Percentiles rank a stretch among this genome's conserved stretches.
Conservation (phyloP, 1,284 basidiomycete species). For the Hypsizygus ulmarius region DNA sequence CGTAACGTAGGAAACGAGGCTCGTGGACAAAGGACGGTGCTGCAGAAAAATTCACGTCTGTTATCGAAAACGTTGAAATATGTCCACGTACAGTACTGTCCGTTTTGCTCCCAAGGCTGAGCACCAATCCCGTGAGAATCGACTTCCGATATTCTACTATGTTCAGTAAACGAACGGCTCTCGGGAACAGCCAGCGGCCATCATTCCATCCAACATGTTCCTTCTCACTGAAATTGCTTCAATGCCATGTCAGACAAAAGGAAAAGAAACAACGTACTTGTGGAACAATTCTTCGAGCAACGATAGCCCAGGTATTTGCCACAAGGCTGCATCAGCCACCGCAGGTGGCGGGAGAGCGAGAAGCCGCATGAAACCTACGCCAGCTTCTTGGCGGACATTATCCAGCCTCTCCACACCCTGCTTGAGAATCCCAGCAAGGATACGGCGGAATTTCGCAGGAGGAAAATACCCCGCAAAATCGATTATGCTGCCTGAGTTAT, state of each 20-base stretch:
- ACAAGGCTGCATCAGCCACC: slow-evolving; percentile 38
- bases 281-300: slow-evolving; percentile 54
- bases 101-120: slow-evolving; percentile 78
- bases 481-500: slow-evolving; percentile 37
- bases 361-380: slow-evolving; percentile 55
- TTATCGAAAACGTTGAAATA: slow-evolving; percentile 4
- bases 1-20: slow-evolving; percentile 57
- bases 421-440: slow-evolving; percentile 73
- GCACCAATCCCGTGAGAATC: slow-evolving; percentile 72
- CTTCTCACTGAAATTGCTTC: slow-evolving; percentile 26
- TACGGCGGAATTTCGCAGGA: slow-evolving; percentile 52
- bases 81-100: slow-evolving; percentile 70
- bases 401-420: slow-evolving; percentile 91
- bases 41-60: slow-evolving; percentile 28
- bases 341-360: slow-evolving; percentile 45
- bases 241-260: background rate
- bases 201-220: slow-evolving; percentile 61
- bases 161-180: slow-evolving; percentile 65
- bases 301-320: slow-evolving; percentile 47
- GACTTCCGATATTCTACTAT: slow-evolving; percentile 56
- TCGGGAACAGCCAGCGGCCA: slow-evolving; percentile 68
- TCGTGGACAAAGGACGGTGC: slow-evolving; percentile 67
- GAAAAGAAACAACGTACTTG: slow-evolving; percentile 39
- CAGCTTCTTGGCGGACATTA: slow-evolving; percentile 81
- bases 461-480: slow-evolving; percentile 58